These are phyloP conservation scores for Colletotrichum noveboracense DNA, from an alignment of 2,329 filamentous ascomycete species.

Conservation along the genomic window DNA sequence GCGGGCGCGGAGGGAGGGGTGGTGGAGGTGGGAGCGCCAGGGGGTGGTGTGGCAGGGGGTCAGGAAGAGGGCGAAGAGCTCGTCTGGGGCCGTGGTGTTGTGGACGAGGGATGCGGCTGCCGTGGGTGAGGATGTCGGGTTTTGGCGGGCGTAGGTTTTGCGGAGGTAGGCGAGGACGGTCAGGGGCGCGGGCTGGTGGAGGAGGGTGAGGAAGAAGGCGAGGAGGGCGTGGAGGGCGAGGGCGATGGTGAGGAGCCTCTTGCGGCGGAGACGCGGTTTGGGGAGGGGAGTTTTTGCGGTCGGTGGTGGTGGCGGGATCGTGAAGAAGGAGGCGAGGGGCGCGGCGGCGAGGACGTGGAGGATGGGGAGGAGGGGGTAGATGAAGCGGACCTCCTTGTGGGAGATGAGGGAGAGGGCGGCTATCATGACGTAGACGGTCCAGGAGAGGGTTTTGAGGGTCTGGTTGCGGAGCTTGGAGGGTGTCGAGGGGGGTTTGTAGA, in stretches of 20 bases:
- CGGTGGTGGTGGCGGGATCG: conserved; percentile 36
- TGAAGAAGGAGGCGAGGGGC: conserved; percentile 70
- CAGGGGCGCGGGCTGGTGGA: conserved; percentile 83
- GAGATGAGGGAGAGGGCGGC: conserved; percentile 76
- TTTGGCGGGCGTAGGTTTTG: conserved; percentile 68
- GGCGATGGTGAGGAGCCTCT: conserved; percentile 59
- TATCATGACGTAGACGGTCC: conserved; percentile 64
- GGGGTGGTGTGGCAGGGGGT: conserved; percentile 97
- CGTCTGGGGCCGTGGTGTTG: conserved; percentile 37
- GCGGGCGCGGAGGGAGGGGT: conserved; percentile 77
- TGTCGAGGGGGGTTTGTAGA: conserved; percentile 56
- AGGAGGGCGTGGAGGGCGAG: conserved; percentile 73
- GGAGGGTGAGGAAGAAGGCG: conserved; percentile 73
- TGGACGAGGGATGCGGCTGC: conserved; percentile 25
- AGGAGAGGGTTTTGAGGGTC: conserved; percentile 52
- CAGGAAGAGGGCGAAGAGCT: conserved; percentile 78
- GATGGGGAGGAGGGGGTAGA: conserved; percentile 89
- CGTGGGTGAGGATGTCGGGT: conserved; percentile 39
- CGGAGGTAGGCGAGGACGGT: conserved; percentile 78
- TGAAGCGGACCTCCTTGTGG: conserved; percentile 97
- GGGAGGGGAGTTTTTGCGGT: conserved; percentile 29
- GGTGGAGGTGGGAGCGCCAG: conserved; percentile 87
- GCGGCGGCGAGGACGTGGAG: conserved; percentile 81
- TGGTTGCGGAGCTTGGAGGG: conserved; percentile 36
- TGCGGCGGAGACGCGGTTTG: conserved; percentile 50